Percentiles rank a stretch among this genome's conserved stretches.
Conservation (phyloP, 352 stramenopile species). For the Phytophthora capsici region DNA sequence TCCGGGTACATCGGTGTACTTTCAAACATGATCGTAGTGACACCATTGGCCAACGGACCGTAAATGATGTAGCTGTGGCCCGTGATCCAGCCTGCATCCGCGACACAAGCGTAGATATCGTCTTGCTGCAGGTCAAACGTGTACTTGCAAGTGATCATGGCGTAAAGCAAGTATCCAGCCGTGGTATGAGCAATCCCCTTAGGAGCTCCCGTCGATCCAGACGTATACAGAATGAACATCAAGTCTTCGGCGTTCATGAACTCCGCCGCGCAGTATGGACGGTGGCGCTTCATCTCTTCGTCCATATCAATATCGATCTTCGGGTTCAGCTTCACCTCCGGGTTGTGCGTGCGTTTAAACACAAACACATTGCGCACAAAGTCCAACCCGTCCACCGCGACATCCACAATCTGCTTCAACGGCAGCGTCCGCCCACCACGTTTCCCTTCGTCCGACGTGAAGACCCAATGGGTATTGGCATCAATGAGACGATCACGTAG, state of each 20-base stretch:
- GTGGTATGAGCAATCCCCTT: conserved; percentile 97
- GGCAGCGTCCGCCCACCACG: conserved; percentile 92
- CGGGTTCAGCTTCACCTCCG: conserved; percentile 75
- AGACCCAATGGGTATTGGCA: conserved; percentile 88
- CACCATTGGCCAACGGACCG: conserved; percentile 95
- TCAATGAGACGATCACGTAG: conserved; percentile 96
- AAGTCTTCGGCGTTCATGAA: conserved; percentile 97
- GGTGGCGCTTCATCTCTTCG: conserved; percentile 85
- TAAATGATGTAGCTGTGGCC: conserved; percentile 98
- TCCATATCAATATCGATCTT: conserved; percentile 94
- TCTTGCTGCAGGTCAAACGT: conserved; percentile 94
- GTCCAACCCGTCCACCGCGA: conserved; percentile 86
- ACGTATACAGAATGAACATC: conserved; percentile 99
- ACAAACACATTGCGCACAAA: conserved; percentile 96
- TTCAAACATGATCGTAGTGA: conserved; percentile 99
- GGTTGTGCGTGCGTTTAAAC: conserved; percentile 90
- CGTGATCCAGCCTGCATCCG: conserved; percentile 97
- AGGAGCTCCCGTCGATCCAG: conserved; percentile 94
- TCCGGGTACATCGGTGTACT: conserved; percentile 97
- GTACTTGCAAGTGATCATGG: conserved; percentile 93
- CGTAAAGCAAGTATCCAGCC: conserved; percentile 95
- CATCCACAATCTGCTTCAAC: conserved; percentile 97
- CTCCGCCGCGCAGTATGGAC: conserved; percentile 95
- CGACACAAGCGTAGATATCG: conserved; percentile 96
- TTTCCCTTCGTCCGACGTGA: conserved; percentile 95